Percentiles rank a stretch among this genome's conserved stretches.
Conservation (phyloP, 1,139 yeast species). For the Geotrichum phurueaensis region DNA sequence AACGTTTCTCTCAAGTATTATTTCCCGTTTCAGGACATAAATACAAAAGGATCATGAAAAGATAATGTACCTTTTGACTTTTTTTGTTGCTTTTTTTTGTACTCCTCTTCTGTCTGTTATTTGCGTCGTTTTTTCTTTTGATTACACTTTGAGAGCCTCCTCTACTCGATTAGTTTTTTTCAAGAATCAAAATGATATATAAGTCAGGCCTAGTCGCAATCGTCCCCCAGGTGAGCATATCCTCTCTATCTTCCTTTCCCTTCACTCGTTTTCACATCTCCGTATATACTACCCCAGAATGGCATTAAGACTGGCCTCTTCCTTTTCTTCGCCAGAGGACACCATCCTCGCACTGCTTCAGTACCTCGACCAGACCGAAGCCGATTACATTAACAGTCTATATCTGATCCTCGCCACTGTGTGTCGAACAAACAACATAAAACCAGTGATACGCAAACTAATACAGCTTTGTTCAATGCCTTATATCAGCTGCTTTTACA, state of each 20-base stretch:
- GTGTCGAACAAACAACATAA: not conserved
- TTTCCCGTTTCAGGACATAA: not conserved
- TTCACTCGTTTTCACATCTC: not conserved
- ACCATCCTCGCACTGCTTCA: not conserved
- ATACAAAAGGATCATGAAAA: not conserved
- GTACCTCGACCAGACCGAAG: slow-evolving; percentile 1
- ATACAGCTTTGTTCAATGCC: slow-evolving; percentile 1
- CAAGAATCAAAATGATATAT: not conserved
- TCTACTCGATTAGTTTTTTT: not conserved
- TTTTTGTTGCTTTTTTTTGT: not conserved
- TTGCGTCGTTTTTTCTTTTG: not conserved
- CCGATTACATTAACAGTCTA: slow-evolving; percentile 12
- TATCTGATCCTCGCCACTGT: slow-evolving; percentile 4
- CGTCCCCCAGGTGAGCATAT: not conserved
- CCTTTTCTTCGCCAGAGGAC: not conserved
- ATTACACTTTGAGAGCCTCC: not conserved
- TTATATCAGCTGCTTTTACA: slow-evolving; percentile 1
- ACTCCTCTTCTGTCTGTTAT: not conserved
- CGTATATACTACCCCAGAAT: not conserved
- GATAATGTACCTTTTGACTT: not conserved
- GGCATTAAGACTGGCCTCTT: not conserved
- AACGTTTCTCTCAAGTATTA: not conserved
- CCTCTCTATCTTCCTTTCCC: not conserved
- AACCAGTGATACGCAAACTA: slow-evolving; percentile 2
- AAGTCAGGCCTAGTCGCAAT: not conserved